These are phyloP conservation scores for Candida pseudoviswanathii DNA, from an alignment of 1,139 yeast genomes.

Conservation along the genomic window DNA sequence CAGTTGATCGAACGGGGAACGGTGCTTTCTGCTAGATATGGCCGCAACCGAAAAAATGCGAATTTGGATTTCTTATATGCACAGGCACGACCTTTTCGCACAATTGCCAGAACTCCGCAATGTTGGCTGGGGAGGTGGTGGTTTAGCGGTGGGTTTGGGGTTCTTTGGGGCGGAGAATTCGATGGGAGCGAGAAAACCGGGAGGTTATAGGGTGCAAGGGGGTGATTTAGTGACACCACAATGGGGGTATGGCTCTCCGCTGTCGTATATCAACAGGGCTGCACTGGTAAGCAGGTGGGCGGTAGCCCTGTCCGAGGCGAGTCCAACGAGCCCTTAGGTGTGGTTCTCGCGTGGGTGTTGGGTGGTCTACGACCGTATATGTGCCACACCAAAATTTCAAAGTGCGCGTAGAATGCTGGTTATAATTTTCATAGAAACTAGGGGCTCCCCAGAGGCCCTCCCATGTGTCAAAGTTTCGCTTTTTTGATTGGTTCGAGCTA, in stretches of 20 bases:
- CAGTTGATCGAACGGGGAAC: constrained; percentile 54
- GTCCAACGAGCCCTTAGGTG: neutral
- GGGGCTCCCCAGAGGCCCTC: neutral
- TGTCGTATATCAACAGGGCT: neutral
- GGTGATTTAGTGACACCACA: neutral
- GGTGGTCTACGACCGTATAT: neutral
- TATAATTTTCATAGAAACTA: neutral
- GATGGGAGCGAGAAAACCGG: neutral
- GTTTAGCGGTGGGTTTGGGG: neutral
- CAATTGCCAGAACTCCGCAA: neutral
- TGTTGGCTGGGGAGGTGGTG: neutral
- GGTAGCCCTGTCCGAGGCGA: neutral
- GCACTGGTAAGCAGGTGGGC: neutral
- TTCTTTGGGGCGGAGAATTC: neutral
- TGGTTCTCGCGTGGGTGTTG: neutral
- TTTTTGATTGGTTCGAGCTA: neutral
- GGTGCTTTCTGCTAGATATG: constrained; percentile 51
- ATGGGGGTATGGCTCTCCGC: no score
- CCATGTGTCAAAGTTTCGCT: neutral
- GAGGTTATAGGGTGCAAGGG: neutral
- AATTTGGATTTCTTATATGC: neutral
- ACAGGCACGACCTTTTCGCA: neutral
- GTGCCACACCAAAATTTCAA: neutral
- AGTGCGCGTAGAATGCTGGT: neutral
- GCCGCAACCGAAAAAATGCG: constrained; percentile 38